Conservation (phyloP, 208 protist species). For the Acanthamoeba royreba region DNA sequence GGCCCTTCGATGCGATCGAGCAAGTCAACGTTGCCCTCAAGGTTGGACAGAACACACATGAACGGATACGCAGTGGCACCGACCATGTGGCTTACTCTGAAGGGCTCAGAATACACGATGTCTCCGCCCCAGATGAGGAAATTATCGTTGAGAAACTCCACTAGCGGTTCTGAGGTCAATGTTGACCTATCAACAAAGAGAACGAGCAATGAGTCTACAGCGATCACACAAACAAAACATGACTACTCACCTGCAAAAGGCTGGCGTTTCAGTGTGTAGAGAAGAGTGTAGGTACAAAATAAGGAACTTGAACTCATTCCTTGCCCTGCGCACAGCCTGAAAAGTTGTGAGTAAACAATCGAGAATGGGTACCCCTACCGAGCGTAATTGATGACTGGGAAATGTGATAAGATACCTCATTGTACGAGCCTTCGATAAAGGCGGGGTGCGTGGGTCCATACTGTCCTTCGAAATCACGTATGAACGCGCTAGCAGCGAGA, state of each 20-base stretch:
- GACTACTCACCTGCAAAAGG: slow-evolving; percentile 20
- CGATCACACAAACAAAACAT: not conserved
- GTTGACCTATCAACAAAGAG: not conserved
- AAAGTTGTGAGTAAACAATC: not conserved
- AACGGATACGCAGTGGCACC: not conserved
- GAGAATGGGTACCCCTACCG: not conserved
- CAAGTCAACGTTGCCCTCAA: not conserved
- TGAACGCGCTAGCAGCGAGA: not conserved
- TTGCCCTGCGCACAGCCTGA: not conserved
- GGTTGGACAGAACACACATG: not conserved
- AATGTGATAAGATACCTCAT: not conserved
- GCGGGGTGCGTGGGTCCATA: not conserved
- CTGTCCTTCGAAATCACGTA: not conserved
- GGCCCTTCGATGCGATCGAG: not conserved
- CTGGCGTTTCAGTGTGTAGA: not conserved
- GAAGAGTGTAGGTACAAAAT: slow-evolving; percentile 18
- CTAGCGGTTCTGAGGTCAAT: not conserved
- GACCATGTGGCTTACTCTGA: not conserved
- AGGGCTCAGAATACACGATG: not conserved
- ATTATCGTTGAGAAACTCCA: not conserved
- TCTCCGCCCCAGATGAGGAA: slow-evolving; percentile 13
- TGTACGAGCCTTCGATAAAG: slow-evolving; percentile 28
- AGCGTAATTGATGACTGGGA: not conserved
- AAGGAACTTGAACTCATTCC: slow-evolving; percentile 13
- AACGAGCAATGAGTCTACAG: not conserved